A percentile compares a stretch with the other conserved stretches of the same genome.
Conservation (phyloP, 2,329 filamentous ascomycete genomes). For the Penicillium sumatraense region DNA sequence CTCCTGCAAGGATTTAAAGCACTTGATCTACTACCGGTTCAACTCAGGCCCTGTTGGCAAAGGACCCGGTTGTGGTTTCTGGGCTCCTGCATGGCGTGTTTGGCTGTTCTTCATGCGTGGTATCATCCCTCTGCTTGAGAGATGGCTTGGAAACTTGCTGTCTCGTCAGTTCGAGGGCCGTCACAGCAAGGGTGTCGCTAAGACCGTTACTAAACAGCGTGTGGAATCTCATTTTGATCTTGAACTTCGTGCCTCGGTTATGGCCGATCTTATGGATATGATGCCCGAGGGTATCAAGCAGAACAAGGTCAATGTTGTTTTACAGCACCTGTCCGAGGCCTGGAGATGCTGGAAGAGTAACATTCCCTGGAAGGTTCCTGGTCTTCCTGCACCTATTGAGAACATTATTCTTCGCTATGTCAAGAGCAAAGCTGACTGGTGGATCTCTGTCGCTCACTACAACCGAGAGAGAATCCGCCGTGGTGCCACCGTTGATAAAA, state of each 20-base stretch:
- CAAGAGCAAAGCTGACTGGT: slow-evolving; percentile 99
- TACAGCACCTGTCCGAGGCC: slow-evolving; percentile 96
- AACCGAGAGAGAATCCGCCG: slow-evolving; percentile 96
- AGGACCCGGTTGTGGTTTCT: slow-evolving; percentile 97
- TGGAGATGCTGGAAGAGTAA: slow-evolving; percentile 99
- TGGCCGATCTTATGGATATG: slow-evolving; percentile 99
- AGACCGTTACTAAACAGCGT: slow-evolving; percentile 98
- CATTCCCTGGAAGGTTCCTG: slow-evolving; percentile 99
- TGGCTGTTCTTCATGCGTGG: slow-evolving; percentile 99
- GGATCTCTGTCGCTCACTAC: slow-evolving; percentile 98
- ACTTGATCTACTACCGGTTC: slow-evolving; percentile 98
- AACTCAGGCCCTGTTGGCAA: slow-evolving; percentile 97
- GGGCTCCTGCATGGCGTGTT: slow-evolving; percentile 97
- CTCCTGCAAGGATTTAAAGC: slow-evolving; percentile 98
- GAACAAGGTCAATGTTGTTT: slow-evolving; percentile 97
- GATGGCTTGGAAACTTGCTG: slow-evolving; percentile 95
- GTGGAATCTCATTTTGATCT: slow-evolving; percentile 98
- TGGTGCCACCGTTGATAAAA: slow-evolving; percentile 98
- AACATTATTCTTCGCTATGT: slow-evolving; percentile 99
- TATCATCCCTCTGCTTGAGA: slow-evolving; percentile 93
- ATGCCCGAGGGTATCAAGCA: slow-evolving; percentile 99
- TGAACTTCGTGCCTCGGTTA: slow-evolving; percentile 94
- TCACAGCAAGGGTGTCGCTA: slow-evolving; percentile 97
- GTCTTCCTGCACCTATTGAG: slow-evolving; percentile 93
- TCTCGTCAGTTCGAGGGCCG: slow-evolving; percentile 98